Conservation (phyloP, 345 rosid species). For the Angophora floribunda region DNA sequence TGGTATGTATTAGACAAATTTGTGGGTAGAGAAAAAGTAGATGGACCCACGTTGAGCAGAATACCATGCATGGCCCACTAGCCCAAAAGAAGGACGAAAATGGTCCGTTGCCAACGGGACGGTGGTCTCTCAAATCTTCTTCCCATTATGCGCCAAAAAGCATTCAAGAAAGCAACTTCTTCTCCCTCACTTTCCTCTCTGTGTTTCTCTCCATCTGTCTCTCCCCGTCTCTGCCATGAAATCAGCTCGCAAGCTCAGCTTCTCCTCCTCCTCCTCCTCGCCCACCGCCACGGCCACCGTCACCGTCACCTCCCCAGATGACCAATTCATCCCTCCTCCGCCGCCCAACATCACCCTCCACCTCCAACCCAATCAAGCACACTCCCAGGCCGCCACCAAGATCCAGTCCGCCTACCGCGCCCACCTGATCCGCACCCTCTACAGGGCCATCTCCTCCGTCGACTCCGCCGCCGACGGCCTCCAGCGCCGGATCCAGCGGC, state of each 20-base stretch:
- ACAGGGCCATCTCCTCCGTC: slow-evolving; percentile 40
- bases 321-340: slow-evolving; percentile 12
- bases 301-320: slow-evolving; percentile 2
- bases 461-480: slow-evolving; percentile 44
- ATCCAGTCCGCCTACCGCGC: slow-evolving; percentile 72
- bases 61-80: neutral
- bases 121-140: neutral
- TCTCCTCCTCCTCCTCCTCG: slow-evolving; percentile 1
- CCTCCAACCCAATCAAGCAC: neutral
- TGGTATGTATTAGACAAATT: neutral
- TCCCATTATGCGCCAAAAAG: neutral
- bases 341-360: neutral
- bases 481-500: slow-evolving; percentile 62
- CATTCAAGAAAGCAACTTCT: neutral
- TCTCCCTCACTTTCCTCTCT: slow-evolving; percentile 14
- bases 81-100: neutral
- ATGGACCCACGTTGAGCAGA: neutral
- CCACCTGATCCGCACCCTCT: slow-evolving; percentile 42
- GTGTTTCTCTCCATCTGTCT: slow-evolving; percentile 21
- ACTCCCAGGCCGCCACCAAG: slow-evolving; percentile 33
- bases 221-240: neutral
- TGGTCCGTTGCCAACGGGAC: neutral
- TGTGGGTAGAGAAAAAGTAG: neutral
- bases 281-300: slow-evolving; percentile 17
- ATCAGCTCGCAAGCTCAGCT: neutral